Base-by-base conservation (phyloP, 2,329 filamentous ascomycete species). In the Beauveria sp. region DNA sequence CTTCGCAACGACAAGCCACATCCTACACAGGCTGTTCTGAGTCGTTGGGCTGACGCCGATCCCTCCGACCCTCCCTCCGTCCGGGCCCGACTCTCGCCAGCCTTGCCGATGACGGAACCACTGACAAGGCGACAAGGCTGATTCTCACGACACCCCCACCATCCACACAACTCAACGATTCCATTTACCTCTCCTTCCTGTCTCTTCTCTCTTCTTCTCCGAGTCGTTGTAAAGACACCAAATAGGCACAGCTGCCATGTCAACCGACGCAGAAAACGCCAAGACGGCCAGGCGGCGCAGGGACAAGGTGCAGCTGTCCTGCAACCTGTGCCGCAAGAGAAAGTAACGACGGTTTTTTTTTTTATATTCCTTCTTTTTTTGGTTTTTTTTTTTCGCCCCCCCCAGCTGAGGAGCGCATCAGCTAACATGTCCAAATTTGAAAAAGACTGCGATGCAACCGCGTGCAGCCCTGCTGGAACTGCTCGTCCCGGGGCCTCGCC, bases 361-460 rank as follows among this genome's bases (percentile, higher is more conserved):
- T 49, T 7, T 49, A 34, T 12, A 34, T 12, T 5, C 30, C 10
- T 22, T 54, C 3, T 10, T 14, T 34, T 16, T 22, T 38, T 9
- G 1, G 3, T 54, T 20, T 28, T 20, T 34, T 14, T 34, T 51
- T 9, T 16, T 18, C 7, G 16, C 26, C 3, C 8, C 26, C 3
- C 8, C 5, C 12, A 9, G 16, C 18, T 22, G 20, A 12, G 8
- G 16, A n/a, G 16, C 3, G 30, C 18, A 51, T 1, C 9, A 12
- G 16, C 49, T 51, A 51, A 51, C 49, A n/a, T 5, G 5, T 26
- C 22, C 34, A 14, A 38, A 38, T 2, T 2, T 34, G 5, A 26
- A 28, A 28, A 28, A 74, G 73, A 40, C 52, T 72, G 8, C 73
- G 72, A 40, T 74, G 73, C 20, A 70, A 73, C 45, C 70, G 72